These are phyloP conservation scores for Vigna trinervia DNA, from an alignment of 306 rosid genomes.

Conservation along the genomic window DNA sequence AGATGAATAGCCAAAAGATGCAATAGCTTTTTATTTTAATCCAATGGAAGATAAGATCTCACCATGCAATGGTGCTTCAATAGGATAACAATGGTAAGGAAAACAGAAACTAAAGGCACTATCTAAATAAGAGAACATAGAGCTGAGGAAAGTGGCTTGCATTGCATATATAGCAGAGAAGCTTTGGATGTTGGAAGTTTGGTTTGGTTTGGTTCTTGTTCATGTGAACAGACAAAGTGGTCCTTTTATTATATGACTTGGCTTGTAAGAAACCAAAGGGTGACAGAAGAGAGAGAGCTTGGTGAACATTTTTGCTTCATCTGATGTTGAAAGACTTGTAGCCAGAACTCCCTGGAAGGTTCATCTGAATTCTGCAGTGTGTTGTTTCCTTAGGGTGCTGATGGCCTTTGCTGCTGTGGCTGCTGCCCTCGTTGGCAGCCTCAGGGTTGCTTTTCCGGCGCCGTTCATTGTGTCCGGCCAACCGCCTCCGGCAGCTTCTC, in stretches of 20 bases:
- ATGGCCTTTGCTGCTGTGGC: conserved; percentile 45
- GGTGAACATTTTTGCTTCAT: conserved; percentile 42
- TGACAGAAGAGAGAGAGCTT: conserved; percentile 99
- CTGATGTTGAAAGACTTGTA: conserved; percentile 70
- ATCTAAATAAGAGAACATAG: conserved; percentile 21
- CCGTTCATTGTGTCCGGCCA: conserved; percentile 91
- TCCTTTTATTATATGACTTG: conserved; percentile 43
- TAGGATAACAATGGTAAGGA: conserved; percentile 34
- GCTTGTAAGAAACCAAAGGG: conserved; percentile 43
- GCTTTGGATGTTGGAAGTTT: conserved; percentile 34
- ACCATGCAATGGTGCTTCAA: conserved; percentile 26
- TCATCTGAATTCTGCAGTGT: conserved; percentile 59
- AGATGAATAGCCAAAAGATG: conserved; percentile 30
- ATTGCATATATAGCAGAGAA: conserved; percentile 29
- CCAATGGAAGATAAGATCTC: conserved; percentile 32
- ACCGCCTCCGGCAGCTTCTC: conserved; percentile 87
- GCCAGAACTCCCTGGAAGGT: conserved; percentile 61
- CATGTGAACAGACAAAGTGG: conserved; percentile 32
- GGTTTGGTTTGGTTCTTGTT: conserved; percentile 30
- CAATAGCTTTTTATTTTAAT: conserved; percentile 29
- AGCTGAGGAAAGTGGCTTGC: conserved; percentile 21
- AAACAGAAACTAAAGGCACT: conserved; percentile 40
- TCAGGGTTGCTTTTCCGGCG: conserved; percentile 76
- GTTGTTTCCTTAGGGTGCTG: conserved; percentile 55
- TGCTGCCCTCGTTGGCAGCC: conserved; percentile 56